Evolutionary conservation across 2,329 filamentous ascomycete genomes (phyloP).

Genomic region (Didymella segeticola): DNA sequence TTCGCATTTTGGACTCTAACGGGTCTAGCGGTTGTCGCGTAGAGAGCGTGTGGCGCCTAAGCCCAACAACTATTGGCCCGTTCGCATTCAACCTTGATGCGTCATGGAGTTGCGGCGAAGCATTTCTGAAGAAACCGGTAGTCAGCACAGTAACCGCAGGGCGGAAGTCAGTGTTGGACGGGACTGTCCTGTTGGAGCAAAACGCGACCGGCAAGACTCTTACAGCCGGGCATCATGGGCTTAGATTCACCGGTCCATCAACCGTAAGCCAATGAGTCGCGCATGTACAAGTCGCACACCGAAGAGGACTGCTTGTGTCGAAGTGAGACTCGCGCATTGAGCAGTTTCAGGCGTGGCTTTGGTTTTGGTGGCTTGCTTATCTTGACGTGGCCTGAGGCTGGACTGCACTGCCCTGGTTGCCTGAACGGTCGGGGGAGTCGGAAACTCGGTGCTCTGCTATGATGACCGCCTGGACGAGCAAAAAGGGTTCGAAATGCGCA

Average conservation of each 20-base stretch:
- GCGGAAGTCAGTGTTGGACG: not conserved
- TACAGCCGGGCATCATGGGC: constrained; percentile 2
- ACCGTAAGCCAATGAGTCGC: not conserved
- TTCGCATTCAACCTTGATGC: not conserved
- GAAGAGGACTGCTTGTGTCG: not conserved
- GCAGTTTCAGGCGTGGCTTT: constrained; percentile 6
- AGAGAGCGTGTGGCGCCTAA: not conserved
- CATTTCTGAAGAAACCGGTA: constrained; percentile 5
- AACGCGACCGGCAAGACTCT: not conserved
- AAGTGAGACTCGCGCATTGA: not conserved
- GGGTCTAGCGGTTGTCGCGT: constrained; percentile 6
- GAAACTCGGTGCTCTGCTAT: not conserved
- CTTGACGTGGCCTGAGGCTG: constrained; percentile 20
- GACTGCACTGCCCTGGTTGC: constrained; percentile 14
- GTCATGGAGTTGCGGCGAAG: constrained; percentile 20
- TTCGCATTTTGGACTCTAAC: constrained; percentile 15
- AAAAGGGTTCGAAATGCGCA: not conserved
- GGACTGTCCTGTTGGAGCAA: not conserved
- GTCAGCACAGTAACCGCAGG: constrained; percentile 1
- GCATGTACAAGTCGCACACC: not conserved
- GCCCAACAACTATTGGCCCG: constrained; percentile 9
- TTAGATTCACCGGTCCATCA: constrained; percentile 11
- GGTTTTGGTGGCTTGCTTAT: constrained; percentile 6
- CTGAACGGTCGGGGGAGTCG: constrained; percentile 6
- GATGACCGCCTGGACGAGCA: not conserved